Percentiles rank a stretch among this genome's conserved stretches.
These are phyloP conservation scores for Neonectria punicea DNA, from an alignment of 2,329 filamentous ascomycete genomes.

Conservation along the genomic window DNA sequence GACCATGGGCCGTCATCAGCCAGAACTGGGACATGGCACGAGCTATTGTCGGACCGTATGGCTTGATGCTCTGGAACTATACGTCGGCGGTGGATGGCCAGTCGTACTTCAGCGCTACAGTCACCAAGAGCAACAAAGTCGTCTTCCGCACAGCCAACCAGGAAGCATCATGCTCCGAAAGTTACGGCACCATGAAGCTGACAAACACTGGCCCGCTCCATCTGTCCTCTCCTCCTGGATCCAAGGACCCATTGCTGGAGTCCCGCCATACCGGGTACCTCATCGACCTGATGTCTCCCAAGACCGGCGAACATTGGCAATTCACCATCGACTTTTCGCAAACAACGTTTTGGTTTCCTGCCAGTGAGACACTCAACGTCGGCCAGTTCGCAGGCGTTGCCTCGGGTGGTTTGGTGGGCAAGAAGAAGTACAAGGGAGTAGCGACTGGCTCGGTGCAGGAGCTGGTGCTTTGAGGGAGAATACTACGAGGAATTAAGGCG, in stretches of 20 bases:
- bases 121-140: conserved; percentile 10
- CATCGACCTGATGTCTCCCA: conserved; percentile 16
- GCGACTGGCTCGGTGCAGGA: conserved; percentile 9
- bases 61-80: conserved; percentile 29
- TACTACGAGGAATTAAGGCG: too few relatives aligned
- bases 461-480: not conserved
- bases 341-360: conserved; percentile 21
- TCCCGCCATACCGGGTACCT: conserved; percentile 21
- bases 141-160: conserved; percentile 7
- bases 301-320: conserved; percentile 15
- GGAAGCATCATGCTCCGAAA: not conserved
- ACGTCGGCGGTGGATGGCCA: conserved; percentile 19
- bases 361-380: conserved; percentile 15
- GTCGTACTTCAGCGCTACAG: conserved; percentile 19
- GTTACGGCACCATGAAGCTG: conserved; percentile 6
- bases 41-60: conserved; percentile 24
- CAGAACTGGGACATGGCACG: conserved; percentile 27
- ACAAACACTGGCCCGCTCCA: conserved; percentile 1
- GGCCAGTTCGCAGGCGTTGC: conserved; percentile 14
- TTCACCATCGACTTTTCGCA: conserved; percentile 21
- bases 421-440: not conserved
- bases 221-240: not conserved
- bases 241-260: not conserved
- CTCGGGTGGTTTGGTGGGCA: not conserved
- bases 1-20: conserved; percentile 27